Percentiles rank a stretch among this genome's conserved stretches.
Conservation (phyloP, 371 early-diverging fungal genomes). For the Mortierella sp. region DNA sequence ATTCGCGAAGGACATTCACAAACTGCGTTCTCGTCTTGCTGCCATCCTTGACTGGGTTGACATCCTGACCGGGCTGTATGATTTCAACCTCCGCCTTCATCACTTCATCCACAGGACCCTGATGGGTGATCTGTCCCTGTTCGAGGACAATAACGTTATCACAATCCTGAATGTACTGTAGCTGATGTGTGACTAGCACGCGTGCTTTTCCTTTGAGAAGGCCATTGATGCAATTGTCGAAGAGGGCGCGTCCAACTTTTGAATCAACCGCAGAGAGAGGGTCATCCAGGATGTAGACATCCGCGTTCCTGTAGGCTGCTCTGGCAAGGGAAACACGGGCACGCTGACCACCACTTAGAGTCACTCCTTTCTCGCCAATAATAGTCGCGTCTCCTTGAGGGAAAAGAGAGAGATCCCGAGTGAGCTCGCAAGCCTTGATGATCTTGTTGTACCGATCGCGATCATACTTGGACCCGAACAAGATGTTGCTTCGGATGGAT, state of each 20-base stretch:
- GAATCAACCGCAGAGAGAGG: slow-evolving; percentile 85
- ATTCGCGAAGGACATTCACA: slow-evolving; percentile 43
- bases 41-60: slow-evolving; percentile 20
- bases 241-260: slow-evolving; percentile 59
- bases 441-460: slow-evolving; percentile 68
- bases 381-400: slow-evolving; percentile 82
- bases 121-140: slow-evolving; percentile 55
- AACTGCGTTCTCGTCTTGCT: slow-evolving; percentile 41
- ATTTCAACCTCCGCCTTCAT: slow-evolving; percentile 39
- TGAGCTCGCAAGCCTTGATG: slow-evolving; percentile 67
- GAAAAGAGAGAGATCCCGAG: slow-evolving; percentile 56
- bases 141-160: slow-evolving; percentile 61
- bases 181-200: slow-evolving; percentile 55
- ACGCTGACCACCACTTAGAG: slow-evolving; percentile 88
- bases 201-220: slow-evolving; percentile 41
- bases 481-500: slow-evolving; percentile 80
- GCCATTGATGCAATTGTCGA: slow-evolving; percentile 54
- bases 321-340: slow-evolving; percentile 65
- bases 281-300: slow-evolving; percentile 74
- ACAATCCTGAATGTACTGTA: slow-evolving; percentile 62
- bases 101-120: slow-evolving; percentile 31
- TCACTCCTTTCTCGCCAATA: slow-evolving; percentile 91
- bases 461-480: slow-evolving; percentile 77
- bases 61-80: slow-evolving; percentile 12
- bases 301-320: slow-evolving; percentile 57